Evolutionary conservation across 441 rosid species (phyloP).

Genomic region (Biscutella laevigata): DNA sequence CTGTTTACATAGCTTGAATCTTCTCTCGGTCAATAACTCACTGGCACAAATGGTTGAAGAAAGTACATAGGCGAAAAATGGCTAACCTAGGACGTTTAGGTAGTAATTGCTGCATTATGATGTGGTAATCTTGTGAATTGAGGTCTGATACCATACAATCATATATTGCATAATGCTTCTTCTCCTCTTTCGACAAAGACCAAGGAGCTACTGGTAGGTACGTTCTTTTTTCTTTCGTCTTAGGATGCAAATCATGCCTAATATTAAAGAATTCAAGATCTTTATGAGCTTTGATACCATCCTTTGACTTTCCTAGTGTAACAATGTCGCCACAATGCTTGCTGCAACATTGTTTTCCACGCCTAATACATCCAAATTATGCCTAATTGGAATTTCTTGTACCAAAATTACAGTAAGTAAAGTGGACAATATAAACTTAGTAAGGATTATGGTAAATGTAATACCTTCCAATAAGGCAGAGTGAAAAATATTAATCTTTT

Average conservation of each 20-base stretch:
- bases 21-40: background rate
- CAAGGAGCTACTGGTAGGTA: background rate
- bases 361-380: no score
- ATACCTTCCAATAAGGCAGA: background rate
- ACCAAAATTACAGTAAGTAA: no score
- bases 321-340: no score
- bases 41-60: background rate
- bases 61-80: background rate
- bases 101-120: background rate
- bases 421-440: no score
- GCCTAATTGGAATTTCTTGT: no score
- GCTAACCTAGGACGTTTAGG: background rate
- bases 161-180: background rate
- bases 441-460: background rate
- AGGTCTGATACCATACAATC: background rate
- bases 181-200: background rate
- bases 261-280: background rate
- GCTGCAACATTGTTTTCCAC: no score
- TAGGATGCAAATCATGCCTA: background rate
- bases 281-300: no score
- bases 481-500: background rate
- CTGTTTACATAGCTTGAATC: background rate
- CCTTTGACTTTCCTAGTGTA: no score
- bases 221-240: background rate
- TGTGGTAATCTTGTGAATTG: background rate